Conservation (phyloP, 2,329 filamentous ascomycete genomes). For the Arthrobotrys sphaeroides region DNA sequence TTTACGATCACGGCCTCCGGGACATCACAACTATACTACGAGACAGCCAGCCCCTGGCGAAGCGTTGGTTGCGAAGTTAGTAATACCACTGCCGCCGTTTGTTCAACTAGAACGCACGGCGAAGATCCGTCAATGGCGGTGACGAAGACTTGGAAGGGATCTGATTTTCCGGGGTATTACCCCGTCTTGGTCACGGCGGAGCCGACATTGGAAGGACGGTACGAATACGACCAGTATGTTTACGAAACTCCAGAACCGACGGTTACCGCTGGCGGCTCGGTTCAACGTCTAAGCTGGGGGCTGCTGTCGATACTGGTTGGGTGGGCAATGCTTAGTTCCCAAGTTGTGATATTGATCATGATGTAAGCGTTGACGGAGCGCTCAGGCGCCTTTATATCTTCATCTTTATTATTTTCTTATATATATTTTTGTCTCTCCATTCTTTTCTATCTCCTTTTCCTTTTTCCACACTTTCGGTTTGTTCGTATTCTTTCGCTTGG, state of each 20-base stretch:
- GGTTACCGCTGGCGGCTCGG: background rate
- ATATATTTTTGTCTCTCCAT: background rate
- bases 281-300: background rate
- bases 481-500: too few species aligned
- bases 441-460: background rate
- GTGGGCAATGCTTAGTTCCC: background rate
- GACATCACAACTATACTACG: slow-evolving; percentile 47
- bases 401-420: background rate
- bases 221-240: slow-evolving; percentile 11
- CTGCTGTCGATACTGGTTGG: background rate
- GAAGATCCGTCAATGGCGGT: slow-evolving; percentile 8
- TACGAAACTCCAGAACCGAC: background rate
- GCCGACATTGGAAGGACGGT: slow-evolving; percentile 1
- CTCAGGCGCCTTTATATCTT: too few species aligned
- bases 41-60: background rate
- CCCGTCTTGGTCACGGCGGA: slow-evolving; percentile 27
- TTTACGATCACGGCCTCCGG: slow-evolving; percentile 36
- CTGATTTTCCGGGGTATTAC: slow-evolving; percentile 41
- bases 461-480: too few species aligned
- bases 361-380: too few species aligned
- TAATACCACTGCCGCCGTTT: slow-evolving; percentile 12
- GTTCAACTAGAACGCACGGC: slow-evolving; percentile 39
- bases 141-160: slow-evolving; percentile 20
- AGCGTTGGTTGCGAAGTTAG: slow-evolving; percentile 38
- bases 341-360: background rate